These are phyloP conservation scores for Marchantia polymorpha DNA, from an alignment of 225 moss, liverwort and hornwort genomes.

Conservation along the genomic window DNA sequence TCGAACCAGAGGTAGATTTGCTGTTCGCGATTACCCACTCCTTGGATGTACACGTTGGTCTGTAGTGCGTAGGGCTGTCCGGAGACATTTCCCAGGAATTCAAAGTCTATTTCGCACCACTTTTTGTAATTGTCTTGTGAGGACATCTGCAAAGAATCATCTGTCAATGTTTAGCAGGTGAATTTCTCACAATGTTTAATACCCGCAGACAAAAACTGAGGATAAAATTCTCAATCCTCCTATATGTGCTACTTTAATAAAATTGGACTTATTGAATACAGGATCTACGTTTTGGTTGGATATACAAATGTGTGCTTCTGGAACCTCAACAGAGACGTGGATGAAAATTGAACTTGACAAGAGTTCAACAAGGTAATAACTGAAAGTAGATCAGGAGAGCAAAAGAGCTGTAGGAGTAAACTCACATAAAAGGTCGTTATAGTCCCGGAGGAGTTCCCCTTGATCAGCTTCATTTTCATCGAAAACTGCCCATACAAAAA, in stretches of 20 bases:
- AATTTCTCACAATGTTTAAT: no score
- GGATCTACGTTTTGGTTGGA: no score
- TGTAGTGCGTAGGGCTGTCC: slow-evolving; percentile 6
- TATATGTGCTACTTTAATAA: no score
- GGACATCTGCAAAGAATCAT: background rate
- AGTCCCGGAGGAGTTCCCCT: slow-evolving; percentile 37
- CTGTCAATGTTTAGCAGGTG: no score
- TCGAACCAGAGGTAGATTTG: slow-evolving; percentile 47
- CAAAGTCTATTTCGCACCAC: slow-evolving; percentile 3
- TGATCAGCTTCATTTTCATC: slow-evolving; percentile 40
- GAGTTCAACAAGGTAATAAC: no score
- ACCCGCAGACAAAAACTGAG: background rate
- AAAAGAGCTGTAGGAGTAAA: no score
- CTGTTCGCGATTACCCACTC: slow-evolving; percentile 31
- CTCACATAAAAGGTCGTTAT: slow-evolving; percentile 34
- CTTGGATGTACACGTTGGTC: background rate
- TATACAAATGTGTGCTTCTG: no score
- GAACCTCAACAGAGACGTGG: no score
- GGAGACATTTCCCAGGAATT: background rate
- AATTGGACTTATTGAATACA: no score
- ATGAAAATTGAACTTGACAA: no score
- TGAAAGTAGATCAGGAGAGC: no score
- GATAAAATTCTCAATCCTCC: no score
- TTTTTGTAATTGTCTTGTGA: background rate
- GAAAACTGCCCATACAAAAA: slow-evolving; percentile 36